These are phyloP conservation scores for Eremomyces bilateralis DNA, from an alignment of 495 filamentous ascomycete species.

Conservation along the genomic window DNA sequence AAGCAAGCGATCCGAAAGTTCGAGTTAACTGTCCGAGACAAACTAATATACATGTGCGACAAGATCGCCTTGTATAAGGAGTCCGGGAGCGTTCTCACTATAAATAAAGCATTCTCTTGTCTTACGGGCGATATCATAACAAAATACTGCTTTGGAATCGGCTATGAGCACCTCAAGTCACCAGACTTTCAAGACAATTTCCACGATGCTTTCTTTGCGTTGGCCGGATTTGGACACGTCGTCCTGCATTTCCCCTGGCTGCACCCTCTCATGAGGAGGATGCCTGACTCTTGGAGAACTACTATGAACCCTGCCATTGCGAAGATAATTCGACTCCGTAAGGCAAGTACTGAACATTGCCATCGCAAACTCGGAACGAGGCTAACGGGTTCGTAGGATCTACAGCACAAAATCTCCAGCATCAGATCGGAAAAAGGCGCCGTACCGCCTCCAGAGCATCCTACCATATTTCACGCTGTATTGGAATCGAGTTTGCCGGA, in stretches of 20 bases:
- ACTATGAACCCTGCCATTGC: not conserved
- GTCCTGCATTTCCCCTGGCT: constrained; percentile 1
- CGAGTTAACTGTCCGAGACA: constrained; percentile 3
- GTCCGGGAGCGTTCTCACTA: constrained; percentile 5
- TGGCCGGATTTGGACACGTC: not conserved
- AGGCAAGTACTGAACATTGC: too few relatives aligned
- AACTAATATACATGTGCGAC: not conserved
- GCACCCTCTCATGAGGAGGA: not conserved
- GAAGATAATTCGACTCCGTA: not conserved
- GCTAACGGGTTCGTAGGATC: not conserved
- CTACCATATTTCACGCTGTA: constrained; percentile 3
- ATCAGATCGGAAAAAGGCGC: not conserved
- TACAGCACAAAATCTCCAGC: not conserved
- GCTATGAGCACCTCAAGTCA: constrained; percentile 13
- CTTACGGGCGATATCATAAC: constrained; percentile 25
- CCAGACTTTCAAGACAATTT: constrained; percentile 5
- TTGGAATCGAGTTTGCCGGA: constrained; percentile 1
- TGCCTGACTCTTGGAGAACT: not conserved
- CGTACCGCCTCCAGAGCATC: not conserved
- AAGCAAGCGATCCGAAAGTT: not conserved
- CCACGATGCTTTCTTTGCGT: not conserved
- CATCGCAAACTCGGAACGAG: too few relatives aligned
- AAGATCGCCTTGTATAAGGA: not conserved
- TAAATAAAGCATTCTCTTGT: constrained; percentile 15
- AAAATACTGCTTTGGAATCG: constrained; percentile 22